Conservation (phyloP, 2,329 filamentous ascomycete species). For the Fusarium proliferatum region DNA sequence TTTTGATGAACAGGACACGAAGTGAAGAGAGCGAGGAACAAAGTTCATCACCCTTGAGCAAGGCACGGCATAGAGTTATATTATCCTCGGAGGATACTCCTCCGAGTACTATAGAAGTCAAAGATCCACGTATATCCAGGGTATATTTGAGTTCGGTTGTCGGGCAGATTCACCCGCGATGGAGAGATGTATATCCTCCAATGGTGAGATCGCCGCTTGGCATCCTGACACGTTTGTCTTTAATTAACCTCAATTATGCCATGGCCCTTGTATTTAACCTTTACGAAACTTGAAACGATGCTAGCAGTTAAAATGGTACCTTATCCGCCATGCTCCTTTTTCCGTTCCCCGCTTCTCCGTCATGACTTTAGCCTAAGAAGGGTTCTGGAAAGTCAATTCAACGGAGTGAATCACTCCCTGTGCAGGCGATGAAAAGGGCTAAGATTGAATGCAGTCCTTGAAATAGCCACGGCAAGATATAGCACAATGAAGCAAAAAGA, state of each 20-base stretch:
- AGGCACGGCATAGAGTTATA: background rate
- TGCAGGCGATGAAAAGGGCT: background rate
- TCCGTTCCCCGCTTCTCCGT: slow-evolving; percentile 2
- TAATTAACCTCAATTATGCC: slow-evolving; percentile 3
- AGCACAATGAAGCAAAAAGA: background rate
- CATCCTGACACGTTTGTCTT: background rate
- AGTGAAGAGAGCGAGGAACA: no score
- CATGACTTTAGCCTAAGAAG: slow-evolving; percentile 2
- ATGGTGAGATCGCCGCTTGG: background rate
- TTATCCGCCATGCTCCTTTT: slow-evolving; percentile 18
- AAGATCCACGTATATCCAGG: background rate
- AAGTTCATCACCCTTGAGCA: no score
- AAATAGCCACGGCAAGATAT: accelerated
- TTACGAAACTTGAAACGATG: slow-evolving; percentile 6
- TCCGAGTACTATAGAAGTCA: background rate
- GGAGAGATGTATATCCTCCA: slow-evolving; percentile 19
- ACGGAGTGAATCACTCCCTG: background rate
- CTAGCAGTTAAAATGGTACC: background rate
- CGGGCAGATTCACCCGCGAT: background rate
- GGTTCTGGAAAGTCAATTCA: background rate
- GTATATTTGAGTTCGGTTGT: background rate
- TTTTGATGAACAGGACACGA: background rate
- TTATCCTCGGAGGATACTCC: background rate
- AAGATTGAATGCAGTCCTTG: accelerated
- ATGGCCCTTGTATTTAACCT: background rate